These are phyloP conservation scores for Macadamia tetraphylla DNA, from an alignment of 164 flowering plant genomes.

Conservation along the genomic window DNA sequence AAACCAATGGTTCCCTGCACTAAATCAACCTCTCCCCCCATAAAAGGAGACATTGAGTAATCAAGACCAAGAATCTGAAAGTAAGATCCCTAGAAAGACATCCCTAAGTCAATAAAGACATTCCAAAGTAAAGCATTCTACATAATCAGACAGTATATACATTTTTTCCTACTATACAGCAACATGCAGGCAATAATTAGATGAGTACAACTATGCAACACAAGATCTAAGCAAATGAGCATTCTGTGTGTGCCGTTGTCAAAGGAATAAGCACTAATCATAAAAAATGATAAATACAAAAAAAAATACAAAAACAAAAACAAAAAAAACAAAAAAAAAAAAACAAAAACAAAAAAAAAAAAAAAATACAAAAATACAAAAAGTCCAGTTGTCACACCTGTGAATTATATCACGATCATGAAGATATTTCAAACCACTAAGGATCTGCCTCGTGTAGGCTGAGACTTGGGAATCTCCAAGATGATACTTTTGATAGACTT, in stretches of 20 bases:
- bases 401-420: conserved; percentile 79
- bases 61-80: no score
- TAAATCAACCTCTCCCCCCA: no score
- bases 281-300: background rate
- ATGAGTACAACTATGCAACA: no score
- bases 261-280: background rate
- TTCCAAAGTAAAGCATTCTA: no score
- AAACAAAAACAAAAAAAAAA: background rate
- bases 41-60: no score
- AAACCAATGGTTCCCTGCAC: no score
- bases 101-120: no score
- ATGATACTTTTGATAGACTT: conserved; percentile 55
- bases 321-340: background rate
- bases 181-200: no score
- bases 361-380: background rate
- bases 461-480: conserved; percentile 77
- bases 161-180: no score
- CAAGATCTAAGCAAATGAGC: no score
- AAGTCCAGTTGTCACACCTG: conserved; percentile 49
- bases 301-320: background rate
- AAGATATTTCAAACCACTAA: conserved; percentile 85
- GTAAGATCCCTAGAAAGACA: no score
- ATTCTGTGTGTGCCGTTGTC: background rate
- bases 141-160: no score
- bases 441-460: conserved; percentile 86